Base-by-base conservation (phyloP, 176 grass and related monocot genomes). In the Metroxylon sagu region DNA sequence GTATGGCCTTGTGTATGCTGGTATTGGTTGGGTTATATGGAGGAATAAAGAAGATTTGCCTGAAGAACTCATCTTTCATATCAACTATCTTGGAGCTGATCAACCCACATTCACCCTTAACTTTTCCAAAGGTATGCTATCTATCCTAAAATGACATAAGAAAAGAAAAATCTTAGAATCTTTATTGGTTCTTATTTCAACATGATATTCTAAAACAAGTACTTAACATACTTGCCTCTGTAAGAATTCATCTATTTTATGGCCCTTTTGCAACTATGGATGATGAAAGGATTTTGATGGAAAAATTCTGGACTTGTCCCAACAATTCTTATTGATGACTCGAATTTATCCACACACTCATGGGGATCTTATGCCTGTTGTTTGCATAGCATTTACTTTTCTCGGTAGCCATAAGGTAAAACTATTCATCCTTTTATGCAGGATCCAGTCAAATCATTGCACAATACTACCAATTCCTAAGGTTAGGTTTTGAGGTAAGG, bases 71-170 rank as follows among this genome's bases (percentile, higher is more conserved):
- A 90, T 95, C 63, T 90, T 95, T 76, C 91, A 87, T 67, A 95
- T 95, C 53, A 95, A 95, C 83, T 95, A 95, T 74, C 86, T 90
- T n/a, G 91, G 86, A 23, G 83, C 91, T 12, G 86, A 95, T 70
- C 86, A 95, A 35, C 91, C 91, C 0, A 90, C 86, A 19, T 95
- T 95, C 74, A 95, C 91, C 25, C 91, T 95, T 71, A 95, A 95
- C 78, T 95, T 95, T 53, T 95, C 91, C 63, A 95, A 95, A 90
- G 90, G 86, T 70, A 65, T 14, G 3, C n/a, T 3, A 26, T 18
- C 21, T 3, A 26, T 18, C 21, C 19, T 51, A 19, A 23, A 17
- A 7, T 26, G 5, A 50, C 26, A 43, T 43, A 2, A 43, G 8
- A 12, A 43, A 43, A 43, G 1, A 0, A 10, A 0, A 43, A 43